A percentile compares a stretch with the other conserved stretches of the same genome.
Conservation (phyloP, 192 early-diverging fungal genomes). For the Coemansia umbellata region DNA sequence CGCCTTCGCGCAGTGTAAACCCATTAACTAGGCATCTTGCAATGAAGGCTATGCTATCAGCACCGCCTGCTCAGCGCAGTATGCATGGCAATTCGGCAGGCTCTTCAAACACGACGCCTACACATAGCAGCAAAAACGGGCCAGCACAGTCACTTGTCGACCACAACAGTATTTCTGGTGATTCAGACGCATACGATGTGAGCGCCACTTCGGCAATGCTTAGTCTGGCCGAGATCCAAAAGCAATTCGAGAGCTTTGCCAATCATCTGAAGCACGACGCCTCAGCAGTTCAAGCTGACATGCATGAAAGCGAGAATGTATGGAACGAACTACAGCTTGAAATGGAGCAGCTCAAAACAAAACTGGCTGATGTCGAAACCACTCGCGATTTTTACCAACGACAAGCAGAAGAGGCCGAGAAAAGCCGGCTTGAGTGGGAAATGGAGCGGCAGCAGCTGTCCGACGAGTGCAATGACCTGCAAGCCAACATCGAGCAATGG, state of each 20-base stretch:
- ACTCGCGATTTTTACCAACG: conserved; percentile 21
- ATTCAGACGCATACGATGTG: neutral
- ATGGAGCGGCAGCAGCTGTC: conserved; percentile 32
- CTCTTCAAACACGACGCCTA: conserved; percentile 6
- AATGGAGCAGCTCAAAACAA: conserved; percentile 9
- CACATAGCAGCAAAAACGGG: neutral
- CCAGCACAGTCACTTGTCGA: neutral
- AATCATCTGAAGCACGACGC: conserved; percentile 32
- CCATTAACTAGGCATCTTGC: conserved; percentile 42
- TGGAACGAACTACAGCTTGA: conserved; percentile 35
- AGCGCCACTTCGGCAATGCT: conserved; percentile 12
- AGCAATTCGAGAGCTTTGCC: conserved; percentile 38
- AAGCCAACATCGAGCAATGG: conserved; percentile 28
- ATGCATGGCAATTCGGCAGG: neutral
- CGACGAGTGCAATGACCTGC: conserved; percentile 27
- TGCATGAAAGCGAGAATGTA: conserved; percentile 31
- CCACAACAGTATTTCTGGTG: neutral
- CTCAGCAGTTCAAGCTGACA: conserved; percentile 28
- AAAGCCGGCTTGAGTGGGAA: conserved; percentile 34
- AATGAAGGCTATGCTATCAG: conserved; percentile 28
- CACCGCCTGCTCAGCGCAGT: conserved; percentile 11
- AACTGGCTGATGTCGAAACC: conserved; percentile 20
- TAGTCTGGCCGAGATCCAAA: conserved; percentile 21
- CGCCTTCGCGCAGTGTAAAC: conserved; percentile 38
- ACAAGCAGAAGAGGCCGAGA: conserved; percentile 17